These are phyloP conservation scores for Buddleja alternifolia DNA, from an alignment of 257 asterid species.

Conservation along the genomic window DNA sequence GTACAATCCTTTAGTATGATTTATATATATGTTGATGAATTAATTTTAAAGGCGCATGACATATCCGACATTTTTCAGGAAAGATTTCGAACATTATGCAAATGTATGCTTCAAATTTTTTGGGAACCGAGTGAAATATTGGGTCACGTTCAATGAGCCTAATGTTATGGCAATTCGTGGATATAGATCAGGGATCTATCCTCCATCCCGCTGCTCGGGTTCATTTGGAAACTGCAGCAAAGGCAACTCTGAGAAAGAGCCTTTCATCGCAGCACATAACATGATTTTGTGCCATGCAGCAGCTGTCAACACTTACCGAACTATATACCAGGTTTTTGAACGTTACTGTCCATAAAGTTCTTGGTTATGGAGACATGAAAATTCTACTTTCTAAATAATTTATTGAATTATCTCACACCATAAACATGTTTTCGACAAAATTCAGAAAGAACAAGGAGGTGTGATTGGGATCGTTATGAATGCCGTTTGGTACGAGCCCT, in stretches of 20 bases:
- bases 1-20: conserved; percentile 27
- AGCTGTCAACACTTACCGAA: conserved; percentile 47
- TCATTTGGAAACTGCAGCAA: conserved; percentile 51
- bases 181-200: conserved; percentile 53
- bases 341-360: background rate
- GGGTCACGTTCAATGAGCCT: conserved; percentile 77
- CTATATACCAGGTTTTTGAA: conserved; percentile 51
- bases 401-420: background rate
- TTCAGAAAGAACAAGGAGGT: conserved; percentile 56
- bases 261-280: conserved; percentile 69
- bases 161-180: conserved; percentile 53
- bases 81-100: conserved; percentile 60
- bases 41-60: too few relatives aligned
- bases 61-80: conserved; percentile 42
- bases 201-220: conserved; percentile 59
- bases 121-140: conserved; percentile 65
- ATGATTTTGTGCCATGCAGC: conserved; percentile 62
- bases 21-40: background rate
- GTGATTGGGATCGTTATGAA: conserved; percentile 54
- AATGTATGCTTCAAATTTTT: conserved; percentile 59
- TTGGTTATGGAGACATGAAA: background rate
- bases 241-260: conserved; percentile 62
- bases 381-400: background rate
- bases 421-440: background rate
- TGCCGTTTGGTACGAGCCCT: conserved; percentile 61